Evolutionary conservation across 2,329 filamentous ascomycete species (phyloP).

Genomic region (Fusarium acutatum): DNA sequence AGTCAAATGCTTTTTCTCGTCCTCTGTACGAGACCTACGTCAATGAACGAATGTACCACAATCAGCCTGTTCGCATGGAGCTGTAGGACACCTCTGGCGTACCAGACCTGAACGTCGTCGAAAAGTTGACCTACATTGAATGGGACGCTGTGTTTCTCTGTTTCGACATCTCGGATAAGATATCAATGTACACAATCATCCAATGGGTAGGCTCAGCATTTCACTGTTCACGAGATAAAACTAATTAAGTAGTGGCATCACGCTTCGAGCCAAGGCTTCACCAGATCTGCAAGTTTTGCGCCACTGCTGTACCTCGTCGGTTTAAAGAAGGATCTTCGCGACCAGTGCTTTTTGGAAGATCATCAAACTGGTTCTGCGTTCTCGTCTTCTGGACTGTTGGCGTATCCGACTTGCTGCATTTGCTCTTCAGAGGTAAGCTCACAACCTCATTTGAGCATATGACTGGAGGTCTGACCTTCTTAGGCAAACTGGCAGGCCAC

Average conservation of each 20-base stretch:
- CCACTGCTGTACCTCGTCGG: slow-evolving; percentile 47
- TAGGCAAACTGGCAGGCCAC: slow-evolving; percentile 47
- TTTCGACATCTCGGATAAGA: slow-evolving; percentile 49
- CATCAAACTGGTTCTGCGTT: slow-evolving; percentile 17
- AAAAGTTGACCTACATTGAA: slow-evolving; percentile 46
- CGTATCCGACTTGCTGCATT: slow-evolving; percentile 45
- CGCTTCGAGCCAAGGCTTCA: slow-evolving; percentile 42
- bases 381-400: slow-evolving; percentile 11
- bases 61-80: slow-evolving; percentile 44
- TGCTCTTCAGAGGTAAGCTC: slow-evolving; percentile 27
- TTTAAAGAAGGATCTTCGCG: slow-evolving; percentile 47
- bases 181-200: slow-evolving; percentile 46
- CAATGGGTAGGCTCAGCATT: slow-evolving; percentile 45
- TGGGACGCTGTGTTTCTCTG: slow-evolving; percentile 52
- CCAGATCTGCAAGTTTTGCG: slow-evolving; percentile 12
- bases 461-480: not conserved
- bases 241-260: slow-evolving; percentile 43
- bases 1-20: slow-evolving; percentile 46
- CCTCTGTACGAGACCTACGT: slow-evolving; percentile 49
- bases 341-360: slow-evolving; percentile 36
- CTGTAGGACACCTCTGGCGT: slow-evolving; percentile 53
- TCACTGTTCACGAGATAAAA: accelerated
- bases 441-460: no score
- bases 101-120: slow-evolving; percentile 48
- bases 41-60: slow-evolving; percentile 38